Evolutionary conservation across 768 basidiomycete species (phyloP).

Genomic region (Psilocybe subaeruginosa): DNA sequence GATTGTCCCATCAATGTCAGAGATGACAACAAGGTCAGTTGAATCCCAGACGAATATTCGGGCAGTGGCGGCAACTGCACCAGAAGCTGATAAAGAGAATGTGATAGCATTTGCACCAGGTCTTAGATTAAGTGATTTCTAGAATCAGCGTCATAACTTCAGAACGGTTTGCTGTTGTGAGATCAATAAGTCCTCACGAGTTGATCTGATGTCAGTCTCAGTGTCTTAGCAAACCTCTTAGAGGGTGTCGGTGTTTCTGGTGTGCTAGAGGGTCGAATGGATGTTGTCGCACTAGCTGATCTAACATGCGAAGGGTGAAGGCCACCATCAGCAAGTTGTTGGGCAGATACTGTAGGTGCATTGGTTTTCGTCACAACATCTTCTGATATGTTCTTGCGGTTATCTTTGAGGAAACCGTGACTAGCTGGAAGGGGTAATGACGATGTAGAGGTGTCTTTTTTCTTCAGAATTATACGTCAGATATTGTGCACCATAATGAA

Average conservation of each 20-base stretch:
- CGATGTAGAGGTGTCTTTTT: constrained; percentile 11
- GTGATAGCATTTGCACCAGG: constrained; percentile 90
- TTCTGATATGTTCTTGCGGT: constrained; percentile 3
- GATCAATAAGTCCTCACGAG: constrained; percentile 54
- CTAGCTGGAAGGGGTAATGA: constrained; percentile 19
- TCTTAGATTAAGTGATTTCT: constrained; percentile 88
- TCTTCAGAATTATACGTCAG: background rate
- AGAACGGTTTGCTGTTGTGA: background rate
- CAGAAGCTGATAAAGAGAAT: constrained; percentile 87
- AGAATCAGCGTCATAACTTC: background rate
- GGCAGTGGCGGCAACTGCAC: constrained; percentile 83
- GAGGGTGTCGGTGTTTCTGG: constrained; percentile 11
- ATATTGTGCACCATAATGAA: background rate
- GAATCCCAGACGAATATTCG: constrained; percentile 96
- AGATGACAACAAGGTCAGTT: constrained; percentile 88
- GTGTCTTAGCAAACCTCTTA: constrained; percentile 84
- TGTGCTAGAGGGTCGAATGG: constrained; percentile 12
- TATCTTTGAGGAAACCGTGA: constrained; percentile 6
- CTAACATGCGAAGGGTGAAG: background rate
- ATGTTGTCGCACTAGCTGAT: constrained; percentile 6
- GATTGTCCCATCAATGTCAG: constrained; percentile 98
- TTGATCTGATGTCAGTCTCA: constrained; percentile 93
- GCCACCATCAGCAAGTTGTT: constrained; percentile 26
- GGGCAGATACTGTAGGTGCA: constrained; percentile 32
- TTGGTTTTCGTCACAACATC: constrained; percentile 11